A percentile compares a stretch with the other conserved stretches of the same genome.
Evolutionary conservation across 768 basidiomycete species (phyloP).

Genomic region (Pulveroboletus ravenelii): DNA sequence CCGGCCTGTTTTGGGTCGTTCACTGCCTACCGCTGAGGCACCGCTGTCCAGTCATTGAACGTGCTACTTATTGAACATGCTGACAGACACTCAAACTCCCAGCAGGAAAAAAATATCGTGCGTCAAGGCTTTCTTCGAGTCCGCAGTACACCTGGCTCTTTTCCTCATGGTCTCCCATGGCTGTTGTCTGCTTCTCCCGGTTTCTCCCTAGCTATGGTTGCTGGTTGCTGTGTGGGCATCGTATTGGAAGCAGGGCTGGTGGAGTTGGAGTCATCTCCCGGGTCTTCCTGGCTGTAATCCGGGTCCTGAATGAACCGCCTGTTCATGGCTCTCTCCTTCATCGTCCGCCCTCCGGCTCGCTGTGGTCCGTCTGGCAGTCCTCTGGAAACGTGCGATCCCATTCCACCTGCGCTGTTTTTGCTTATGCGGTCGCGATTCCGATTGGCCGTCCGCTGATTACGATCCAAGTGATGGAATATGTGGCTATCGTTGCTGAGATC

Average conservation of each 20-base stretch:
- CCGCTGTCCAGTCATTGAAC: not conserved
- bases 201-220: not conserved
- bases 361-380: not conserved
- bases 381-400: not conserved
- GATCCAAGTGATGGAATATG: conserved; percentile 29
- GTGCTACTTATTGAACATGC: conserved; percentile 1
- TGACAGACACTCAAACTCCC: not conserved
- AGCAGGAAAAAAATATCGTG: not conserved
- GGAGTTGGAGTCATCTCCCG: conserved; percentile 3
- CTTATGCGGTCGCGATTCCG: conserved; percentile 6
- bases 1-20: conserved; percentile 1
- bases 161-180: conserved; percentile 2
- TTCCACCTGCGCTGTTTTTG: not conserved
- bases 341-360: not conserved
- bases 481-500: conserved; percentile 20
- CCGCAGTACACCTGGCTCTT: not conserved
- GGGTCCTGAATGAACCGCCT: conserved; percentile 22
- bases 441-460: conserved; percentile 24
- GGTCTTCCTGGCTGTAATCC: conserved; percentile 24
- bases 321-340: not conserved
- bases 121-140: not conserved
- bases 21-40: not conserved
- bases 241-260: conserved; percentile 9
- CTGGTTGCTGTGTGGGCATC: conserved; percentile 10
- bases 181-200: conserved; percentile 6